Evolutionary conservation across 2,329 filamentous ascomycete genomes (phyloP), one percentile per base, ranked within the genome.

Genomic region (Fusarium albosuccineum): DNA sequence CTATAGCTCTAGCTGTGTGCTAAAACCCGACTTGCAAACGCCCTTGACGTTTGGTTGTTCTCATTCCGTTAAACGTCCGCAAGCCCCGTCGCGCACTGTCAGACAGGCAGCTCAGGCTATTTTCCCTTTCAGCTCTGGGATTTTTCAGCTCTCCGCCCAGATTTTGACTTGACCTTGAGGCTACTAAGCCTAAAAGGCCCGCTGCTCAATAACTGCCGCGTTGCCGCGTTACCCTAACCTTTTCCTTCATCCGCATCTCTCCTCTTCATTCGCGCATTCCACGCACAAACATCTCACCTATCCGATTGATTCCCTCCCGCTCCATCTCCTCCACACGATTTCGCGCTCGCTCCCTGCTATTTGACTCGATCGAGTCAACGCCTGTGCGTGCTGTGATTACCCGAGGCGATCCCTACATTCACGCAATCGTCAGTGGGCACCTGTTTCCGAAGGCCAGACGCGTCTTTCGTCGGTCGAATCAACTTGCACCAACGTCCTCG

Each of bases 151-250:
- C 39, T 48, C 45, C 34, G 49, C 49, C 30, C 39, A 41, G 34
- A 48, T 22, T 22, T 22, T 29, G 7, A 30, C 44, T n/a, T 48
- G 29, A 29, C 41, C 30, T 52, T 30, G 49, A 49, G 42, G 7
- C 60, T 57, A 37, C 52, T 45, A 37, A 59, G 33, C 48, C 50
- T 57, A 53, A 62, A 63, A 62, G 37, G 22, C 60, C 59, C 34
- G 48, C 45, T 50, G 33, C 49, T 30, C 48, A 14, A 63, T 30
- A 59, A 62, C 60, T 45, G 42, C 44, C 49, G 27, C 36, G 41
- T 58, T 44, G n/a, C 22, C 42, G 33, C 53, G 34, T 56, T 60
- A 49, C 50, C 41, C 52, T 37, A 48, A 39, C 53, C 37, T 49
- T 5, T 22, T 22, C 22, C 41, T 40, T 14, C 40, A 48, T 62